These are phyloP conservation scores for Paraurostyla sp. DNA, from an alignment of 73 alveolate genomes.

Conservation along the genomic window DNA sequence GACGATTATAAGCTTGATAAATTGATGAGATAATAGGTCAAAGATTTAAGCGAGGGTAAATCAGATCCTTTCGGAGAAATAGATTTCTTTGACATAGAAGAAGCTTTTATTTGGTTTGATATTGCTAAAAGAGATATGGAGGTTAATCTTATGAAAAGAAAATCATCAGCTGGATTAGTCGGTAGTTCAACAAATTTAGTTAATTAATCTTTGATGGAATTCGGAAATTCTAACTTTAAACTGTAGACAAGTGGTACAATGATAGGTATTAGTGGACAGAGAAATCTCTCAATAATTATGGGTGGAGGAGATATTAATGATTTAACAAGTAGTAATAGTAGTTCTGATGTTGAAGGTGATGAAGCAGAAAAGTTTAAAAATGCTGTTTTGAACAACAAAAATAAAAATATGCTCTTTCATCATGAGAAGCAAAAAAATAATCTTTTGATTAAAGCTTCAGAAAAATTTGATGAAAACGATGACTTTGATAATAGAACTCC, in stretches of 20 bases:
- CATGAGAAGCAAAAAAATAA: background rate
- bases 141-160: constrained; percentile 32
- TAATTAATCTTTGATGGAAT: background rate
- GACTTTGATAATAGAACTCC: constrained; percentile 39
- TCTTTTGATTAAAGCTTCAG: background rate
- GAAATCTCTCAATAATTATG: background rate
- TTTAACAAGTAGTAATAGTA: background rate
- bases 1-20: constrained; percentile 46
- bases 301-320: constrained; percentile 46
- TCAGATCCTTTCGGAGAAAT: no score
- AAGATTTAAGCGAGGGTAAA: background rate
- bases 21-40: background rate
- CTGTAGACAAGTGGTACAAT: constrained; percentile 42
- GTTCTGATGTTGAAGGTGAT: constrained; percentile 55
- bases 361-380: constrained; percentile 45
- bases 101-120: constrained; percentile 38
- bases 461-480: constrained; percentile 8
- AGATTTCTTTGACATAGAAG: constrained; percentile 21
- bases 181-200: background rate
- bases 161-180: constrained; percentile 42
- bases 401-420: background rate
- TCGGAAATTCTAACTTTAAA: constrained; percentile 1
- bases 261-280: background rate
- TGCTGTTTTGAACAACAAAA: background rate
- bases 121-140: constrained; percentile 26